Evolutionary conservation across 2,329 filamentous ascomycete genomes (phyloP).

Genomic region (Fusarium anguioides): DNA sequence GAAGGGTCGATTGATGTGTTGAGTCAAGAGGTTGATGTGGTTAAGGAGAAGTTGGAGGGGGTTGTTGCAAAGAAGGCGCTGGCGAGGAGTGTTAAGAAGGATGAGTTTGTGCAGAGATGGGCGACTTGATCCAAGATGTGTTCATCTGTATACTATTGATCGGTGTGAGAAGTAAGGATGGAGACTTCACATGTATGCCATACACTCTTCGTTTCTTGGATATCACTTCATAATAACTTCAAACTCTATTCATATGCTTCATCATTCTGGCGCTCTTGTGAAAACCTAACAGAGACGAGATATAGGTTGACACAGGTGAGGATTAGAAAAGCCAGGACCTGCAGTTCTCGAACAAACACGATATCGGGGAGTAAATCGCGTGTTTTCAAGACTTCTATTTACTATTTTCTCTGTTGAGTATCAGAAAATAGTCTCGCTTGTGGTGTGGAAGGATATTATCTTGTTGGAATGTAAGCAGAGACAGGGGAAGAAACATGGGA

Average conservation of each 20-base stretch:
- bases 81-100: conserved; percentile 59
- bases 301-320: too few species aligned
- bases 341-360: too few species aligned
- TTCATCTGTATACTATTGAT: too few species aligned
- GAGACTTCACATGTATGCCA: background rate
- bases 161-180: too few species aligned
- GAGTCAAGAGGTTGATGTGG: conserved; percentile 57
- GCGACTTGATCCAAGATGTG: background rate
- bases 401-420: too few species aligned
- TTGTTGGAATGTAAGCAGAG: background rate
- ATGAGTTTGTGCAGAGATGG: conserved; percentile 58
- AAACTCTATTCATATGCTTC: background rate
- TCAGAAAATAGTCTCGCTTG: background rate
- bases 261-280: too few species aligned
- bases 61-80: conserved; percentile 53
- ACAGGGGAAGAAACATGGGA: background rate
- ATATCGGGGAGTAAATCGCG: too few species aligned
- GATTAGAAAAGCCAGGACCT: too few species aligned
- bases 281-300: too few species aligned
- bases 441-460: background rate
- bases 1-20: conserved; percentile 62
- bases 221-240: background rate
- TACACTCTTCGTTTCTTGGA: background rate
- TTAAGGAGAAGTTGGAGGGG: conserved; percentile 52
- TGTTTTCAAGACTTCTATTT: too few species aligned